phyloP scores from a whole-genome alignment of 1,139 yeast genomes.

The Yamadazyma sp. region DNA sequence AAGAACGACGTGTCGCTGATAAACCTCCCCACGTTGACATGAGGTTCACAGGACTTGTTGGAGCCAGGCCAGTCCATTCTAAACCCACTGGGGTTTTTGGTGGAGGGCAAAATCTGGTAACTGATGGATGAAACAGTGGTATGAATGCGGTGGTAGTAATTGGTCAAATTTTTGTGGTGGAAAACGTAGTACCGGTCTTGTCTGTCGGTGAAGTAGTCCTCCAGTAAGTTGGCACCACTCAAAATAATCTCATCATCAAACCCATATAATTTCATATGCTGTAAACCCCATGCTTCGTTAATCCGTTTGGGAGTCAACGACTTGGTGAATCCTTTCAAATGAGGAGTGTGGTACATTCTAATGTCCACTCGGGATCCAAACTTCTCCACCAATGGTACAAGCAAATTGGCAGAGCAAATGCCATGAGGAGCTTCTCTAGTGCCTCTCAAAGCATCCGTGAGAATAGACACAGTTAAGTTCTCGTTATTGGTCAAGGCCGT shows the following conservation, averaged over 20 bases:
- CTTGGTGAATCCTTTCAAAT: conserved; percentile 66
- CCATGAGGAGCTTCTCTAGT: conserved; percentile 85
- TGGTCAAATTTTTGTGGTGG: conserved; percentile 54
- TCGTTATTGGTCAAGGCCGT: conserved; percentile 60
- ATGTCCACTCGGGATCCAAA: conserved; percentile 76
- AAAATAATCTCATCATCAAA: conserved; percentile 86
- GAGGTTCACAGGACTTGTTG: conserved; percentile 76
- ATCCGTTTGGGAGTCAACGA: conserved; percentile 73
- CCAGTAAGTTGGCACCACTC: conserved; percentile 88
- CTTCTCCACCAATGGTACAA: conserved; percentile 65
- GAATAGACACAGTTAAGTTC: conserved; percentile 63
- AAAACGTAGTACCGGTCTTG: conserved; percentile 90
- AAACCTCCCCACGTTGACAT: conserved; percentile 55
- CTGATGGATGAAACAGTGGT: conserved; percentile 66
- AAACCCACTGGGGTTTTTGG: conserved; percentile 47
- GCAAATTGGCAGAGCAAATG: conserved; percentile 69
- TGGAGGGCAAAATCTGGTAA: conserved; percentile 52
- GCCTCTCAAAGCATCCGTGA: conserved; percentile 88
- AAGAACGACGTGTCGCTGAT: conserved; percentile 56
- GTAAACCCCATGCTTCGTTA: conserved; percentile 91
- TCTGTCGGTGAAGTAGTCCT: conserved; percentile 92
- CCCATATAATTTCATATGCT: conserved; percentile 97
- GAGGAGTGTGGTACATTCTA: conserved; percentile 89
- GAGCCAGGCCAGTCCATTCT: conserved; percentile 71
- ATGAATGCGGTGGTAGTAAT: conserved; percentile 74